A percentile compares a stretch with the other conserved stretches of the same genome.
Conservation (phyloP, 139 green algal genomes). For the Chlamydomonas schloesseri region DNA sequence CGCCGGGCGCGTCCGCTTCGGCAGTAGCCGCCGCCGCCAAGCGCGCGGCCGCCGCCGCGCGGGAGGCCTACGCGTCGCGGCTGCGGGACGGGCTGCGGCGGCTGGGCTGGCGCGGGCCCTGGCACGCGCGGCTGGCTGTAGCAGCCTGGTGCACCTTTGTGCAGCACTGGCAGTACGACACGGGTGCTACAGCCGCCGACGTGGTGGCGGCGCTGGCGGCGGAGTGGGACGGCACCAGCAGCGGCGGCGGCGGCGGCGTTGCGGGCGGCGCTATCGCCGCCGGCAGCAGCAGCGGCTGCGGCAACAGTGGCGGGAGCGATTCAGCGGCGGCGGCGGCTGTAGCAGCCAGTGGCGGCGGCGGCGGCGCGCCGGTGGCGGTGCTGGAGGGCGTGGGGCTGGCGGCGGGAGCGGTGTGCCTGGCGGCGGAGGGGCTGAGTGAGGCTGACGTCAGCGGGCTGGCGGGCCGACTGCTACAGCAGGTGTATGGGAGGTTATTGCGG, state of each 20-base stretch:
- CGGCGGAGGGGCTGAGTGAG: slow-evolving; percentile 31
- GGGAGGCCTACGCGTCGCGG: neutral
- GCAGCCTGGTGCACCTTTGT: slow-evolving; percentile 19
- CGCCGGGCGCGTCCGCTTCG: slow-evolving; percentile 25
- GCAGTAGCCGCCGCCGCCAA: slow-evolving; percentile 31
- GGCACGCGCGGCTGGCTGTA: slow-evolving; percentile 7
- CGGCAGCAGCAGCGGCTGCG: neutral
- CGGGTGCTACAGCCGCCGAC: slow-evolving; percentile 13
- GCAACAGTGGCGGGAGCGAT: neutral
- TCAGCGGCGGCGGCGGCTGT: neutral
- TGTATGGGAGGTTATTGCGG: too few species aligned
- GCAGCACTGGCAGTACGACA: slow-evolving; percentile 36
- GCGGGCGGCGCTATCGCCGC: too few species aligned
- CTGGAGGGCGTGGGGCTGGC: slow-evolving; percentile 32
- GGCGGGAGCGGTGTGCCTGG: slow-evolving; percentile 13
- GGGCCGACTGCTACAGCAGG: slow-evolving; percentile 10
- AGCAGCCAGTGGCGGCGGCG: neutral
- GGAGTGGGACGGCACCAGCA: slow-evolving; percentile 28
- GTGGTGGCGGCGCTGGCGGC: slow-evolving; percentile 13
- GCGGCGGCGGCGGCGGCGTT: neutral
- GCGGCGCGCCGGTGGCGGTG: slow-evolving; percentile 9
- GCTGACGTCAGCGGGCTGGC: slow-evolving; percentile 13
- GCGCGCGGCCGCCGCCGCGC: slow-evolving; percentile 14
- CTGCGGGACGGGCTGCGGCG: slow-evolving; percentile 28
- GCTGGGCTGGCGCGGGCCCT: slow-evolving; percentile 13